Evolutionary conservation across 2,329 filamentous ascomycete genomes (phyloP).

Genomic region (Knoxdaviesia proteae): DNA sequence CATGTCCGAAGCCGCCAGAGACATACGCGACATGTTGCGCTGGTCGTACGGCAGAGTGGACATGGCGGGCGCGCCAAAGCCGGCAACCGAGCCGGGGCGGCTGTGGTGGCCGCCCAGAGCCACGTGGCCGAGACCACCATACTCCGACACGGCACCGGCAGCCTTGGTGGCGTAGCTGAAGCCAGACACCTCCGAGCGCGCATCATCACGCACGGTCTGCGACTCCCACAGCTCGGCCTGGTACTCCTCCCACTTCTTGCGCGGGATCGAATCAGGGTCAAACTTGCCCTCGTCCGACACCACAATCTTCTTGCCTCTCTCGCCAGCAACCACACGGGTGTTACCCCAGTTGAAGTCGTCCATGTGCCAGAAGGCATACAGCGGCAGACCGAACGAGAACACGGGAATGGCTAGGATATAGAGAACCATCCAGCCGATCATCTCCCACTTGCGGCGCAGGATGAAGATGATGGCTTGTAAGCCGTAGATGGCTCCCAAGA

Average conservation of each 20-base stretch:
- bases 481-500: constrained; percentile 92
- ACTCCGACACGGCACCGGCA: constrained; percentile 44
- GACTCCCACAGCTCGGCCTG: constrained; percentile 95
- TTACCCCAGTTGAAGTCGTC: constrained; percentile 99
- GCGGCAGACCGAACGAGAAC: constrained; percentile 72
- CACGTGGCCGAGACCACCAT: constrained; percentile 35
- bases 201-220: constrained; percentile 64
- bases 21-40: constrained; percentile 44
- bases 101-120: constrained; percentile 12
- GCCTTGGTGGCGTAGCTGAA: constrained; percentile 86
- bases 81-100: constrained; percentile 33
- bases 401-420: constrained; percentile 83
- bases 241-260: constrained; percentile 99
- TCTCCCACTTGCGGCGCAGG: constrained; percentile 90
- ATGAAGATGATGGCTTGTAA: constrained; percentile 96
- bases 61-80: constrained; percentile 17
- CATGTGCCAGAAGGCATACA: constrained; percentile 99
- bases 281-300: constrained; percentile 97
- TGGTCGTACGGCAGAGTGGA: constrained; percentile 31
- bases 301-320: constrained; percentile 78
- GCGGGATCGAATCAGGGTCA: constrained; percentile 75
- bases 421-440: constrained; percentile 98
- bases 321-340: constrained; percentile 88
- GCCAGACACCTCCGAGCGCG: constrained; percentile 73
- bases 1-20: constrained; percentile 57